Evolutionary conservation across 1,284 basidiomycete species (phyloP), one percentile per base, ranked within the genome.

Genomic region (Rhodotorula glutinis): DNA sequence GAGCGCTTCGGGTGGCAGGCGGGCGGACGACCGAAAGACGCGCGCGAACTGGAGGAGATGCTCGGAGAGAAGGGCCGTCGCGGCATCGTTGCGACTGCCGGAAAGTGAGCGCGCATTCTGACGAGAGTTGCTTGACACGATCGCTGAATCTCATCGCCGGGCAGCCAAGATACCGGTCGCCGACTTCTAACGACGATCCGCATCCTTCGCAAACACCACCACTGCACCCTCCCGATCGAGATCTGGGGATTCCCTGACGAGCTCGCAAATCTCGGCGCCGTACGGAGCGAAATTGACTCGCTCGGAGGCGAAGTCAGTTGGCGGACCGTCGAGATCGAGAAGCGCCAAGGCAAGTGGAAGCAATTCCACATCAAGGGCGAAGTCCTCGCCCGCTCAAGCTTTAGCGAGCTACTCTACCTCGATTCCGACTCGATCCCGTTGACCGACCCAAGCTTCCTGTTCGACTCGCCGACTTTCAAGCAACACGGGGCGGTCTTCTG

Each of bases 381-480:
- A 44, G 43, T 21, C 9, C 43, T 44, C 21, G 43, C 43, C 43
- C 43, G 43, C 43, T 21, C 33, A 38, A 38, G 33, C 33, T 38
- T 82, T 71, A 65, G 76, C 9, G 80, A 82, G 64, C 75, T 83
- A 19, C 75, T 83, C 43, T 81, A 80, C 66, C 75, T 82, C 30
- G 79, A 80, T 60, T 75, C 73, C 43, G 82, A 82, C 76, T 82
- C 82, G 64, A 73, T 80, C 3, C 80, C 80, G 0, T 73, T 82
- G 0, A 74, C 78, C 1, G 77, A 80, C 47, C 80, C 81, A 2
- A 69, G 76, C 17, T 76, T 79, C 65, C 78, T 82, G 11, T 82
- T 82, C 73, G 73, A 77, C 43, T 75, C 79, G 2, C 69, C 75
- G 0, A 53, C 76, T 4, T 82, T 82, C 74, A 64, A 65, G 21